These are phyloP conservation scores for Colletotrichum echinochloae DNA, from an alignment of 2,329 filamentous ascomycete genomes.

Conservation along the genomic window DNA sequence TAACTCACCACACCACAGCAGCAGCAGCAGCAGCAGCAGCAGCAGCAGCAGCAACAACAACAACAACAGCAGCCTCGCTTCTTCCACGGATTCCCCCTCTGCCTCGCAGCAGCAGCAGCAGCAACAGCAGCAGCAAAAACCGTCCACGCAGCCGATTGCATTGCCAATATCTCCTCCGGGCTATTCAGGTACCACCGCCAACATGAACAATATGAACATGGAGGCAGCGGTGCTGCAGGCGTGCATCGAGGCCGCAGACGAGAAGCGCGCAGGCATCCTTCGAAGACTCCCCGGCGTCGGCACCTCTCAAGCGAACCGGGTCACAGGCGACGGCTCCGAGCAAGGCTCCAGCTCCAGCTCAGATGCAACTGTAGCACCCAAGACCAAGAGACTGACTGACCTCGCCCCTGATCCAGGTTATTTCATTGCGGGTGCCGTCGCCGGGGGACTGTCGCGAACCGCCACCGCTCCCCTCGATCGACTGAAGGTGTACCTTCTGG, in stretches of 20 bases:
- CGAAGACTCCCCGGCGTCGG: constrained; percentile 48
- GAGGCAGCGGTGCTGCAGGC: constrained; percentile 38
- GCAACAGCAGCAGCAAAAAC: not conserved
- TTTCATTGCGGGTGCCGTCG: constrained; percentile 94
- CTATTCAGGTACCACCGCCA: constrained; percentile 23
- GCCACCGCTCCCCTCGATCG: constrained; percentile 96
- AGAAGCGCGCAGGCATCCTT: constrained; percentile 27
- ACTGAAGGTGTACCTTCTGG: constrained; percentile 96
- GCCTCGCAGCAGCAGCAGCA: not conserved
- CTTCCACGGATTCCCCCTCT: constrained; percentile 20
- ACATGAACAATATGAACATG: constrained; percentile 24
- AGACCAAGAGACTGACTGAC: constrained; percentile 69
- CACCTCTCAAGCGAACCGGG: constrained; percentile 46
- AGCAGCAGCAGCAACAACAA: no score
- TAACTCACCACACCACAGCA: constrained; percentile 24
- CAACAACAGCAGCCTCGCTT: not conserved
- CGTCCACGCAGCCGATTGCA: not conserved
- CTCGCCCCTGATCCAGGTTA: constrained; percentile 93
- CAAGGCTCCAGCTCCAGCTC: constrained; percentile 43
- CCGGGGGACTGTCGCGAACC: constrained; percentile 94
- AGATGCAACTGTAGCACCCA: constrained; percentile 47
- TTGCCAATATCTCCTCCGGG: constrained; percentile 15
- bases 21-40: not conserved
- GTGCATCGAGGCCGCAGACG: constrained; percentile 27
- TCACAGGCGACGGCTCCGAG: constrained; percentile 40